Evolutionary conservation across 108 stramenopile species (phyloP), one percentile per base, ranked within the genome.

Genomic region (Pinguiococcus pyrenoidosus): DNA sequence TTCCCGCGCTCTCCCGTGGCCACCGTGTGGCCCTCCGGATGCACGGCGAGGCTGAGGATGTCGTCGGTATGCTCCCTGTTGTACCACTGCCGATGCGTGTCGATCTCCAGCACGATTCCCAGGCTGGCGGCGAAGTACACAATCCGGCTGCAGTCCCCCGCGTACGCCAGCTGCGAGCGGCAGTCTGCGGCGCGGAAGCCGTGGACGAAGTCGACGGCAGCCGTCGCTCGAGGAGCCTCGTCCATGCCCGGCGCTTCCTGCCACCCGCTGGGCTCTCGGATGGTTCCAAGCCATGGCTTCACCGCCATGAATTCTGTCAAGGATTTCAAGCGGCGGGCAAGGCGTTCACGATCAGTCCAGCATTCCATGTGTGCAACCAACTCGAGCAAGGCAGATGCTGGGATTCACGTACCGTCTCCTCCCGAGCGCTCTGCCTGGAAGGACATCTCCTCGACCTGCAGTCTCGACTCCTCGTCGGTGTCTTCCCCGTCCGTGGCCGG

Each of bases 1-100:
- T 51, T 51, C n/a, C 75, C 40, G 17, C 61, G 45, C 49, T 82
- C 74, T 9, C 77, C 79, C 18, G 77, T 55, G 21, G 80, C 82
- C n/a, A 79, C 58, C 10, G 72, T 37, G 14, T 23, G 37, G 8
- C 51, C 52, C 13, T 34, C 56, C 26, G 64, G 68, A 51, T 84
- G 75, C 9, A 75, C 4, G 13, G 78, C 54, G 9, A 84, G 34
- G 41, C 48, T 59, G 33, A 57, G 33, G 21, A 81, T 69, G 14
- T 74, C 54, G 27, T 71, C 82, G 3, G 36, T 54, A 32, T 77
- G 73, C 17, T 68, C 75, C 7, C 32, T 40, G 56, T 60, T 78
- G 37, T 67, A 84, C 26, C 29, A 14, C 47, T 81, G 82, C 2
- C 5, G 6, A 4, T 32, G 13, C 16, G 40, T 51, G 24, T 42